Evolutionary conservation across 495 filamentous ascomycete genomes (phyloP).

Genomic region (Neurospora sp.): DNA sequence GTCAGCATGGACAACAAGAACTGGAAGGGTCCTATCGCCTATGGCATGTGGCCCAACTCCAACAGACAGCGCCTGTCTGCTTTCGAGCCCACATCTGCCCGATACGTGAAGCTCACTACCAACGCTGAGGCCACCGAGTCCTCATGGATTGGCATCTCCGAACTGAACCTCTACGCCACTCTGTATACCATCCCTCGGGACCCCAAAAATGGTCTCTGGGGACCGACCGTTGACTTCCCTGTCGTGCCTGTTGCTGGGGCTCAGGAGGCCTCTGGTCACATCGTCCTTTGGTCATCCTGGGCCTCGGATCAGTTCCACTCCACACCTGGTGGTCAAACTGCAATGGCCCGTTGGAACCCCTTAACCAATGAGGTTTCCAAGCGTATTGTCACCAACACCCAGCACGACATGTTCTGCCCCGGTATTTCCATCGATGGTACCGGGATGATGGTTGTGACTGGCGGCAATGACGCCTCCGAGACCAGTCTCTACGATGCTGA

Average conservation of each 20-base stretch:
- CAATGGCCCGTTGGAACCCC: constrained; percentile 35
- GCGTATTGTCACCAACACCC: constrained; percentile 32
- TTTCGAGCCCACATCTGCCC: not conserved
- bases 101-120: not conserved
- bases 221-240: not conserved
- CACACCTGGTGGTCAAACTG: constrained; percentile 24
- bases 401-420: constrained; percentile 51
- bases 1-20: not conserved
- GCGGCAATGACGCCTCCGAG: constrained; percentile 33
- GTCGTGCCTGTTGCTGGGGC: not conserved
- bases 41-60: not conserved
- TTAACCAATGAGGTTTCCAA: constrained; percentile 23
- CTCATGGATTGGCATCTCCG: not conserved
- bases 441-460: constrained; percentile 45
- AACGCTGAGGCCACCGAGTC: not conserved
- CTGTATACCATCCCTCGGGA: not conserved
- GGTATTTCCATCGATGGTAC: constrained; percentile 42
- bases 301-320: not conserved
- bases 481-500: constrained; percentile 38
- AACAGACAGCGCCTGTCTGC: not conserved
- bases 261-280: not conserved
- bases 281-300: not conserved
- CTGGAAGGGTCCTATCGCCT: not conserved
- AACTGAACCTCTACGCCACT: not conserved
- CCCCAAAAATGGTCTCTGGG: not conserved